Base-by-base conservation (phyloP, 768 basidiomycete species). In the Termitomyces sp. region DNA sequence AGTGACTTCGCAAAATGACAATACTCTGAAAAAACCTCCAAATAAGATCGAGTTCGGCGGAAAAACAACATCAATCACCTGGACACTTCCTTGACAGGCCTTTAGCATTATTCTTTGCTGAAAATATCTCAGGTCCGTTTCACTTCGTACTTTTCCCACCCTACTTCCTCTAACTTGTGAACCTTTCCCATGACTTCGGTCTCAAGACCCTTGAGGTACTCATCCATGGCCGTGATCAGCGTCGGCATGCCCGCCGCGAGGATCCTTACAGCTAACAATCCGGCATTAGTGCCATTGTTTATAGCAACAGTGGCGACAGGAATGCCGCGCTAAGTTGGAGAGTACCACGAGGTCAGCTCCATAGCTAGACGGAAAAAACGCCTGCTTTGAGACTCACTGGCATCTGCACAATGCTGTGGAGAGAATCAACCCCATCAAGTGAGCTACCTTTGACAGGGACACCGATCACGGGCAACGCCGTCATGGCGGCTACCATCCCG, bases 401-500 rank as follows among this genome's bases (percentile, higher is more conserved):
- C 97, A 99, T 99, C 74, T 98, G 97, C 9, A 99, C 94, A 62
- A 99, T 98, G 69, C 91, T 94, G 67, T 97, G 86, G 65, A 99
- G 72, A n/a, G 93, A 94, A 72, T 98, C 97, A 1, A 99, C 93
- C 0, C 97, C 97, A 69, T 97, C 95, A 13, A 98, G 78, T 0
- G 86, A 81, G 69, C 92, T 94, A 12, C 92, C 95, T 69, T 94
- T 97, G 56, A 99, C 97, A 2, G 97, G 97, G 0, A 99, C 97
- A 13, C 97, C 96, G 33, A 99, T 84, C 0, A 99, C 93, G 0
- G 97, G 96, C 52, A 98, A 70, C 2, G 86, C 78, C 0, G 94
- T 96, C 88, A 97, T 86, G 20, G 92, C 88, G 5, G 96, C 97
- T 1, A 98, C 93, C 97, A 99, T 99, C 0, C 97, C 97, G 0